Conservation (phyloP, 768 basidiomycete species). For the Lentinula sp. region DNA sequence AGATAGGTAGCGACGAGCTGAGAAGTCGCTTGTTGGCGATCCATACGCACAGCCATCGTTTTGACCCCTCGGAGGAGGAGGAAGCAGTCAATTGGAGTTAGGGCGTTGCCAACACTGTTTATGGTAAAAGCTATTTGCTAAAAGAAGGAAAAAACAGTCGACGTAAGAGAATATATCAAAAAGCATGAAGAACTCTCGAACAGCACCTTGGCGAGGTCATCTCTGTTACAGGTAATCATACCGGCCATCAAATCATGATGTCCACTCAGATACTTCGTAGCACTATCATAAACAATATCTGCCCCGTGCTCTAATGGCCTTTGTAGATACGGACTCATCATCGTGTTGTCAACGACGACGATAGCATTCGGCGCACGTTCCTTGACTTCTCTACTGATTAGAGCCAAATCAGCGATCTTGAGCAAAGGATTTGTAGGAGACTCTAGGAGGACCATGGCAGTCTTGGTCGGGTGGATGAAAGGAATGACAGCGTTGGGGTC, state of each 20-base stretch:
- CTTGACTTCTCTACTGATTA: conserved; percentile 80
- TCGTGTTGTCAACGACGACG: conserved; percentile 94
- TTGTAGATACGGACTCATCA: conserved; percentile 99
- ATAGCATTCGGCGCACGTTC: conserved; percentile 74
- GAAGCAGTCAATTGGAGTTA: conserved; percentile 95
- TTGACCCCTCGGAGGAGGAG: conserved; percentile 93
- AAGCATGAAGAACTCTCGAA: neutral
- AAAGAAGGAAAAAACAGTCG: neutral
- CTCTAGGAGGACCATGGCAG: conserved; percentile 94
- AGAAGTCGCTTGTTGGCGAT: conserved; percentile 83
- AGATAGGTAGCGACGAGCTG: conserved; percentile 85
- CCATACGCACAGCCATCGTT: conserved; percentile 94
- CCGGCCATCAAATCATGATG: conserved; percentile 99
- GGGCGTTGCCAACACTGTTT: conserved; percentile 89
- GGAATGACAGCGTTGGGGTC: conserved; percentile 56
- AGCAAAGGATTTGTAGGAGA: conserved; percentile 96
- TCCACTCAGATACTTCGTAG: conserved; percentile 95
- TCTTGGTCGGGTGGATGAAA: conserved; percentile 64
- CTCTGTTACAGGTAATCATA: conserved; percentile 85
- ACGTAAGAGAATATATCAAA: conserved; percentile 7
- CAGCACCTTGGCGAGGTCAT: conserved; percentile 80
- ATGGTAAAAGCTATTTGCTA: conserved; percentile 88
- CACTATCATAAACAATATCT: conserved; percentile 97
- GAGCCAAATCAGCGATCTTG: conserved; percentile 87
- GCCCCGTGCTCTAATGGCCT: conserved; percentile 93